Conservation (phyloP, 73 alveolate species). For the Paramecium pentaurelia region DNA sequence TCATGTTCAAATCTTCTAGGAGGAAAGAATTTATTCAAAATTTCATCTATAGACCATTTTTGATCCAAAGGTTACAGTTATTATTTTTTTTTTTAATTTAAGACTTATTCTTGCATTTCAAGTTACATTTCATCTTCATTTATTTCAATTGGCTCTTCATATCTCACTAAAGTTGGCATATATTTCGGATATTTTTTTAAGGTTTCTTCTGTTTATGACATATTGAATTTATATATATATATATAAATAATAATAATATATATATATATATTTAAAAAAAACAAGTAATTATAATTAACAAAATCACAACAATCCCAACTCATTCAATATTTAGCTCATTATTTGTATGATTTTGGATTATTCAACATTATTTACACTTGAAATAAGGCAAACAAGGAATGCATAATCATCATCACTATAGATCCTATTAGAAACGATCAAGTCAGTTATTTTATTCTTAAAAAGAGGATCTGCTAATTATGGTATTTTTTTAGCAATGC, state of each 20-base stretch:
- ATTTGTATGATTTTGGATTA: not conserved
- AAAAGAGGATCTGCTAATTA: not conserved
- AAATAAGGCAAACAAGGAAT: conserved; percentile 6
- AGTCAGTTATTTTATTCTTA: not conserved
- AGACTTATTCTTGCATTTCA: not conserved
- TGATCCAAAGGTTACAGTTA: conserved; percentile 56
- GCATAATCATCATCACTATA: conserved; percentile 42
- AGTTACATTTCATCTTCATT: not conserved
- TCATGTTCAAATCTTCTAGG: conserved; percentile 50
- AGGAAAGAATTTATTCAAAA: conserved; percentile 51
- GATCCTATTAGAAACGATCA: not conserved
- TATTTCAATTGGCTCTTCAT: conserved; percentile 21
- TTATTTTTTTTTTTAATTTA: conserved; percentile 52
- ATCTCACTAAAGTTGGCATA: conserved; percentile 12
- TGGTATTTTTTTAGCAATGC: conserved; percentile 10
- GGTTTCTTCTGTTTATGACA: not conserved
- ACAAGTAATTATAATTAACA: not conserved
- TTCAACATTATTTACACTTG: conserved; percentile 33
- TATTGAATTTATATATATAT: not conserved
- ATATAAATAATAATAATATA: not conserved
- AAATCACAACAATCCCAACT: conserved; percentile 23
- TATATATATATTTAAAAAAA: not conserved
- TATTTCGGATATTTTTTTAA: not conserved
- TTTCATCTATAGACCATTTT: conserved; percentile 58
- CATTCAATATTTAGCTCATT: not conserved